Evolutionary conservation across 192 early-diverging fungal genomes (phyloP).

Genomic region (Lobosporangium transversale): DNA sequence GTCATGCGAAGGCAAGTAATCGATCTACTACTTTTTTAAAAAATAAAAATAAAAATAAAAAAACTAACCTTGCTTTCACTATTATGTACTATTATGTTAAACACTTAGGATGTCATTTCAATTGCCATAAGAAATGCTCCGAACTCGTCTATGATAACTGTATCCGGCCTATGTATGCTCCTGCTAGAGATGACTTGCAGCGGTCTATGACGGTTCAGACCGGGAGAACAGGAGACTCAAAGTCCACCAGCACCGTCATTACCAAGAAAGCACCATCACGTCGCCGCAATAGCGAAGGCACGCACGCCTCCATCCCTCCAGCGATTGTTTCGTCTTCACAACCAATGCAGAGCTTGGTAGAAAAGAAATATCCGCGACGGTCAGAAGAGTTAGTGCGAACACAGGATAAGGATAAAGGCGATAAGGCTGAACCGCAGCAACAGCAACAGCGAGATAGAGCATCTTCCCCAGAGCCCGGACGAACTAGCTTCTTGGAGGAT

Average conservation of each 20-base stretch:
- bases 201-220: not conserved
- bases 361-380: constrained; percentile 7
- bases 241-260: constrained; percentile 6
- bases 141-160: constrained; percentile 46
- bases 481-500: constrained; percentile 39
- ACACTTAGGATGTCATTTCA: constrained; percentile 33
- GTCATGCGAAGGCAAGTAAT: constrained; percentile 63
- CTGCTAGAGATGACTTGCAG: constrained; percentile 9
- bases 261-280: constrained; percentile 10
- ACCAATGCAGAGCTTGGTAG: constrained; percentile 37
- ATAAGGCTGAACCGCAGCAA: not conserved
- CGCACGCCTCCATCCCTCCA: constrained; percentile 31
- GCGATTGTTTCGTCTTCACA: constrained; percentile 32
- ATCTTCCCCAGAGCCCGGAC: constrained; percentile 13
- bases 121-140: constrained; percentile 46
- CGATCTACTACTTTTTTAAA: too few relatives aligned
- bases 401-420: not conserved
- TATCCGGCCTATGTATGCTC: constrained; percentile 30
- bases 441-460: not conserved
- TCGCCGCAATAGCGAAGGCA: constrained; percentile 23
- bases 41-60: too few relatives aligned
- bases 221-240: not conserved
- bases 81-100: not conserved
- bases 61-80: not conserved
- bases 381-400: too few relatives aligned